Percentiles rank a stretch among this genome's conserved stretches.
Conservation (phyloP, 768 basidiomycete genomes). For the Pleurotus cornucopiae region DNA sequence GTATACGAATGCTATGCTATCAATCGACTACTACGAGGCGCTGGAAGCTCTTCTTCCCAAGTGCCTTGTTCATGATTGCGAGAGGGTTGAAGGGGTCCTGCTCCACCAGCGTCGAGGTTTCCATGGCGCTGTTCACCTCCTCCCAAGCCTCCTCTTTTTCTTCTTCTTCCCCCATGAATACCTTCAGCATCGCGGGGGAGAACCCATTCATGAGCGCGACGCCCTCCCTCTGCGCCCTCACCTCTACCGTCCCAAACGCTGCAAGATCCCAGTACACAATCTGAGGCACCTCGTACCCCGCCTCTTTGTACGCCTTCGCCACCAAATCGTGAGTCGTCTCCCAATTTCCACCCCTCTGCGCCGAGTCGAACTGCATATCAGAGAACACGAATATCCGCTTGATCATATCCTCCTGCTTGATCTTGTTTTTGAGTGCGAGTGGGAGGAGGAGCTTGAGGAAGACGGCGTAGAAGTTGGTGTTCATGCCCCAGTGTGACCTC, state of each 20-base stretch:
- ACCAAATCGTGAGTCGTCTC: slow-evolving; percentile 61
- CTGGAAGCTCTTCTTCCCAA: slow-evolving; percentile 41
- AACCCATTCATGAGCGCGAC: slow-evolving; percentile 71
- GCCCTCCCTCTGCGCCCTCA: slow-evolving; percentile 48
- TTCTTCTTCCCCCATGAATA: slow-evolving; percentile 57
- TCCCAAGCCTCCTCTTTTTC: slow-evolving; percentile 31
- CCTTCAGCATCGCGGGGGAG: slow-evolving; percentile 64
- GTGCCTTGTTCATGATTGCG: slow-evolving; percentile 42
- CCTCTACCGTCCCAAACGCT: slow-evolving; percentile 35
- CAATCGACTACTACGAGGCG: neutral
- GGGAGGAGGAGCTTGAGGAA: slow-evolving; percentile 62
- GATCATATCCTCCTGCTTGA: slow-evolving; percentile 70
- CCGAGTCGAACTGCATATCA: slow-evolving; percentile 73
- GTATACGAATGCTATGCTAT: neutral
- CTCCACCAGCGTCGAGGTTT: slow-evolving; percentile 19
- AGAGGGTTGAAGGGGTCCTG: slow-evolving; percentile 34
- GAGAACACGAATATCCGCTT: slow-evolving; percentile 73
- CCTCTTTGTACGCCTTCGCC: slow-evolving; percentile 46
- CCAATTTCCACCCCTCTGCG: slow-evolving; percentile 31
- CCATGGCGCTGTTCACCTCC: slow-evolving; percentile 27
- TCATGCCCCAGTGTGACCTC: slow-evolving; percentile 41
- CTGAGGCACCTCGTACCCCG: slow-evolving; percentile 70
- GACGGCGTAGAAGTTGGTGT: slow-evolving; percentile 59
- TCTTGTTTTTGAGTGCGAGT: slow-evolving; percentile 48
- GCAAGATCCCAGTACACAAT: slow-evolving; percentile 71